Evolutionary conservation across 257 asterid species (phyloP).

Genomic region (Solanum medicagineum): DNA sequence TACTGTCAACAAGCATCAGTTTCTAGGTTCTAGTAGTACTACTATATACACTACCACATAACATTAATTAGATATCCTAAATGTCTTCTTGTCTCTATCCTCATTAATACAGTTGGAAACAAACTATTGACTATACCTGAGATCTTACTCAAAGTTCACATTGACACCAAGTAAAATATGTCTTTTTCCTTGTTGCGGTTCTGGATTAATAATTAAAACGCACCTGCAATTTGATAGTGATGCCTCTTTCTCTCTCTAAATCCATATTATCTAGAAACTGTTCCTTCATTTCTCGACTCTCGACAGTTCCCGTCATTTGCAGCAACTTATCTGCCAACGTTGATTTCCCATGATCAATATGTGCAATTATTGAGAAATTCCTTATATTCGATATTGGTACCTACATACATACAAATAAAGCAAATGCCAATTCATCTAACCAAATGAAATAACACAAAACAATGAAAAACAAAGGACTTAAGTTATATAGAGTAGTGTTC

Average conservation of each 20-base stretch:
- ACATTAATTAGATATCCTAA: background rate
- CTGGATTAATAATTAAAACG: background rate
- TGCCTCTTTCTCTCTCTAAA: slow-evolving; percentile 98
- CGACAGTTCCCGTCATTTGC: slow-evolving; percentile 93
- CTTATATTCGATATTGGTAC: slow-evolving; percentile 74
- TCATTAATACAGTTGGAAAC: background rate
- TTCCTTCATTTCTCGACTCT: slow-evolving; percentile 88
- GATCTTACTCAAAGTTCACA: background rate
- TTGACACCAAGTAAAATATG: background rate
- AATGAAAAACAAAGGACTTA: background rate
- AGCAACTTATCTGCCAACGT: slow-evolving; percentile 92
- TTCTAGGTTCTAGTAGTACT: background rate
- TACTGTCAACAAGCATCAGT: background rate
- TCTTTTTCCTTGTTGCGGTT: background rate
- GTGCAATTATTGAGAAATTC: slow-evolving; percentile 90
- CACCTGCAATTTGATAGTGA: slow-evolving; percentile 96
- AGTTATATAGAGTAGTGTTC: background rate
- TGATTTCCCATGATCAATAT: slow-evolving; percentile 95
- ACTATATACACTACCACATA: background rate
- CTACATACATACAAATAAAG: slow-evolving; percentile 17
- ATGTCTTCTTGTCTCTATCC: background rate
- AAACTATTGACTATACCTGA: background rate
- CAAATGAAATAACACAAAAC: background rate
- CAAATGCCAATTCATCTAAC: background rate
- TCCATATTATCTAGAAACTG: slow-evolving; percentile 99